Percentiles rank a stretch among this genome's conserved stretches.
phyloP scores from a whole-genome alignment of 2,329 filamentous ascomycete species.

The Reticulascus tulasneorum region DNA sequence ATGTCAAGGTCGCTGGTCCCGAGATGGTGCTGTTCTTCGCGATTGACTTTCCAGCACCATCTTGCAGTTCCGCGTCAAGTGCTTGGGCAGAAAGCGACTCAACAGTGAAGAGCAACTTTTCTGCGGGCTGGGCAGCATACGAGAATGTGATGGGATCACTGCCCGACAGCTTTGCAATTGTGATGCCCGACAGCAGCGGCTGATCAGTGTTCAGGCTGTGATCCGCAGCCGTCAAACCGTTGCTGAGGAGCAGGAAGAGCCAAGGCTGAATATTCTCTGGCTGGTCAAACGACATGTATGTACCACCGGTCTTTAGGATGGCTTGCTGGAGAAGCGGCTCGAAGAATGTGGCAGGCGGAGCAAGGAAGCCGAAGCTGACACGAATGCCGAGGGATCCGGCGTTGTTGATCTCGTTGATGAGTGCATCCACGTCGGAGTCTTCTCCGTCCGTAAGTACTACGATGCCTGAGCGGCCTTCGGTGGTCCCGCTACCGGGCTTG shows the following conservation, averaged over 20 bases:
- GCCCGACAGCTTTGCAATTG: slow-evolving; percentile 11
- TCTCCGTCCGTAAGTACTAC: slow-evolving; percentile 17
- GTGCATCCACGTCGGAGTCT: slow-evolving; percentile 8
- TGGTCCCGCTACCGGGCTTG: slow-evolving; percentile 5
- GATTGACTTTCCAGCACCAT: slow-evolving; percentile 4
- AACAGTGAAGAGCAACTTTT: slow-evolving; percentile 11
- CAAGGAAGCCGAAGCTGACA: slow-evolving; percentile 17
- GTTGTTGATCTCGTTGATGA: slow-evolving; percentile 9
- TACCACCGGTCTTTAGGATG: slow-evolving; percentile 12
- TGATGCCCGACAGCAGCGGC: slow-evolving; percentile 12
- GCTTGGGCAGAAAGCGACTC: slow-evolving; percentile 9
- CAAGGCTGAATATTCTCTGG: slow-evolving; percentile 15
- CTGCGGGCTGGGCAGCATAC: slow-evolving; percentile 9
- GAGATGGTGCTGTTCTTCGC: slow-evolving; percentile 8
- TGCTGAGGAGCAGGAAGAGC: slow-evolving; percentile 15
- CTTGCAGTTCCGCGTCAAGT: slow-evolving; percentile 8
- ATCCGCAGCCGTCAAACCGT: slow-evolving; percentile 13
- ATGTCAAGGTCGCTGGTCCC: slow-evolving; percentile 1
- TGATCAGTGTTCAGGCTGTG: slow-evolving; percentile 1
- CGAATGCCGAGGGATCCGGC: slow-evolving; percentile 13
- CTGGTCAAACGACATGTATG: slow-evolving; percentile 14
- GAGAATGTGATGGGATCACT: slow-evolving; percentile 6
- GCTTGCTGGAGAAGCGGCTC: slow-evolving; percentile 8
- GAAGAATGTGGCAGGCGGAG: slow-evolving; percentile 6
- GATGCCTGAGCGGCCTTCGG: slow-evolving; percentile 14